phyloP scores from a whole-genome alignment of 257 asterid genomes.

The Solanum ossicruentum region DNA sequence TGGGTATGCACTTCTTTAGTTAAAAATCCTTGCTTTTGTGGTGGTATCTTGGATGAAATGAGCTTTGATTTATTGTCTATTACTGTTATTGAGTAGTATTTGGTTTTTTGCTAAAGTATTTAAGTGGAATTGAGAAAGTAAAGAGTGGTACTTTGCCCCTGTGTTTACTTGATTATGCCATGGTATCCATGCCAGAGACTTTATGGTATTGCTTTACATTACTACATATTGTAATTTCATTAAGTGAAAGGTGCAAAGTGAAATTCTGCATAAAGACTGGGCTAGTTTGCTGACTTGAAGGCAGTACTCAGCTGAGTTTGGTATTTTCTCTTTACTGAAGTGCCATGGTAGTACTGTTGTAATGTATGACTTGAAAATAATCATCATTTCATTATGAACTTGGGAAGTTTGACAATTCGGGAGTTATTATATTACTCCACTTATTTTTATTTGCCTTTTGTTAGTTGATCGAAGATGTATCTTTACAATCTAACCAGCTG shows the following conservation, averaged over 20 bases:
- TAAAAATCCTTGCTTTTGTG: neutral
- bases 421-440: neutral
- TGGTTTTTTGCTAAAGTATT: neutral
- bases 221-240: neutral
- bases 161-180: neutral
- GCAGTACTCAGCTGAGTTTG: neutral
- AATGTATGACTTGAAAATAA: neutral
- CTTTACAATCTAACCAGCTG: neutral
- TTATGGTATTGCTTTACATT: neutral
- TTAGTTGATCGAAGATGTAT: neutral
- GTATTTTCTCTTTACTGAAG: neutral
- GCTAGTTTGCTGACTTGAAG: neutral
- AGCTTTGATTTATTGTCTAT: neutral
- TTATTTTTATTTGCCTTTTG: neutral
- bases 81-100: neutral
- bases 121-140: neutral
- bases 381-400: neutral
- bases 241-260: neutral
- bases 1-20: constrained; percentile 27
- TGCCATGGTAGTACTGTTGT: neutral
- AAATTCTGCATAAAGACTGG: neutral
- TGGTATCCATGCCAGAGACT: neutral
- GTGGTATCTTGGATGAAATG: neutral
- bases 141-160: neutral
- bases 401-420: neutral